Evolutionary conservation across 139 green algal species (phyloP).

Genomic region (Chlorella sorokiniana): DNA sequence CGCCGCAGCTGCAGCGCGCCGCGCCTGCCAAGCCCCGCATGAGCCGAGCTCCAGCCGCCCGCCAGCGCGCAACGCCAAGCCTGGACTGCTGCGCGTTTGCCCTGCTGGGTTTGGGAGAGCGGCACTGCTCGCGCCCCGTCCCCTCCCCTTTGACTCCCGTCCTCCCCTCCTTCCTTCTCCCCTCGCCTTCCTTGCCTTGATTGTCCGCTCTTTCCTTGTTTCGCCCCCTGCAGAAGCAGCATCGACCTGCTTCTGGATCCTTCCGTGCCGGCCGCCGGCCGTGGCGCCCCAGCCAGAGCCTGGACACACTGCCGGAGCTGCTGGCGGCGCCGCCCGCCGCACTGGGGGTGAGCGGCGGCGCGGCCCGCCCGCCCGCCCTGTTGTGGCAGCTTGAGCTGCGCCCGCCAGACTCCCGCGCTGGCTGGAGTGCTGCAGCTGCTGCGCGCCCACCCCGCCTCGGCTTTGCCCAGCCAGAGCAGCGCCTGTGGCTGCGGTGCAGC

Average conservation of each 20-base stretch:
- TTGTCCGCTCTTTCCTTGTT: not conserved
- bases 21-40: too few species aligned
- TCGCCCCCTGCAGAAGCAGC: conserved; percentile 14
- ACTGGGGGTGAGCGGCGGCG: not conserved
- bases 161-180: not conserved
- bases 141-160: not conserved
- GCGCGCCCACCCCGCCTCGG: too few species aligned
- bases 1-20: not conserved
- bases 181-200: not conserved
- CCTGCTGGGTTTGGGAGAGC: too few species aligned
- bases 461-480: too few species aligned
- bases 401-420: not conserved
- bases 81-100: too few species aligned
- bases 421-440: not conserved
- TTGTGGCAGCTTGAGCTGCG: not conserved
- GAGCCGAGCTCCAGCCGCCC: not conserved
- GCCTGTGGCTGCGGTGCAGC: too few species aligned
- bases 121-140: not conserved
- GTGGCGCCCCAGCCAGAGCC: not conserved
- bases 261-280: not conserved
- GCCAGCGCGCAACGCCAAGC: too few species aligned
- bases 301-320: conserved; percentile 19
- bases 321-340: not conserved
- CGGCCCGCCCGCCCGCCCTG: too few species aligned
- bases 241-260: conserved; percentile 25